phyloP scores from a whole-genome alignment of 345 rosid species.

The Cardamine resedifolia region DNA sequence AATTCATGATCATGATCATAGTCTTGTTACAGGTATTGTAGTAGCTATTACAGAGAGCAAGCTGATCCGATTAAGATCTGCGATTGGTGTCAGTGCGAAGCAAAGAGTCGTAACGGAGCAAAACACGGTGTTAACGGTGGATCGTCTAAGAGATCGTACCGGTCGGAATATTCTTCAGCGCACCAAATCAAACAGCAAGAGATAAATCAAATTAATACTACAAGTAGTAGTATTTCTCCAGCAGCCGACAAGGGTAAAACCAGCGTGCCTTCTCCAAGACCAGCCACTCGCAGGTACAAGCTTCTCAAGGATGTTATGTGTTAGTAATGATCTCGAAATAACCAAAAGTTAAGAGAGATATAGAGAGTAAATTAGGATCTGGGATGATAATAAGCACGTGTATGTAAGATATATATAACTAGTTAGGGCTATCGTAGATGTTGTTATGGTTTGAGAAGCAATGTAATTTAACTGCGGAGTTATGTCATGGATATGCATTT shows the following conservation, averaged over 20 bases:
- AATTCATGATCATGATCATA: conserved; percentile 16
- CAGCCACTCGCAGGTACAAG: conserved; percentile 96
- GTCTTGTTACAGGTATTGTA: conserved; percentile 64
- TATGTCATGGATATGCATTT: conserved; percentile 23
- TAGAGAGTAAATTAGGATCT: conserved; percentile 4
- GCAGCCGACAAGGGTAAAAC: conserved; percentile 54
- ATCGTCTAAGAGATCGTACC: conserved; percentile 42
- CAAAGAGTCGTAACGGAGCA: conserved; percentile 38
- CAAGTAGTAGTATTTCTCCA: conserved; percentile 30
- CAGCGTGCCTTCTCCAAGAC: conserved; percentile 69
- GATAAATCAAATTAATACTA: neutral
- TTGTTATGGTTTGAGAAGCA: conserved; percentile 30
- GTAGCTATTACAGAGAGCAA: conserved; percentile 73
- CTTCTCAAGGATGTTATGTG: conserved; percentile 99
- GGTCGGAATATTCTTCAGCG: conserved; percentile 63
- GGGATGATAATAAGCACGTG: conserved; percentile 26
- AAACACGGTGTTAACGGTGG: conserved; percentile 39
- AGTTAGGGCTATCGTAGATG: conserved; percentile 22
- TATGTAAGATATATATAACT: conserved; percentile 32
- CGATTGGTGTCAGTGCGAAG: conserved; percentile 92
- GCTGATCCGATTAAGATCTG: conserved; percentile 66
- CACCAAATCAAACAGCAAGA: conserved; percentile 62
- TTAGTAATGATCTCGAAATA: conserved; percentile 31
- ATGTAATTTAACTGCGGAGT: conserved; percentile 24
- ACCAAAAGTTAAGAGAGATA: neutral